Base-by-base conservation (phyloP, 257 asterid genomes). In the Cynanchum wilfordii region DNA sequence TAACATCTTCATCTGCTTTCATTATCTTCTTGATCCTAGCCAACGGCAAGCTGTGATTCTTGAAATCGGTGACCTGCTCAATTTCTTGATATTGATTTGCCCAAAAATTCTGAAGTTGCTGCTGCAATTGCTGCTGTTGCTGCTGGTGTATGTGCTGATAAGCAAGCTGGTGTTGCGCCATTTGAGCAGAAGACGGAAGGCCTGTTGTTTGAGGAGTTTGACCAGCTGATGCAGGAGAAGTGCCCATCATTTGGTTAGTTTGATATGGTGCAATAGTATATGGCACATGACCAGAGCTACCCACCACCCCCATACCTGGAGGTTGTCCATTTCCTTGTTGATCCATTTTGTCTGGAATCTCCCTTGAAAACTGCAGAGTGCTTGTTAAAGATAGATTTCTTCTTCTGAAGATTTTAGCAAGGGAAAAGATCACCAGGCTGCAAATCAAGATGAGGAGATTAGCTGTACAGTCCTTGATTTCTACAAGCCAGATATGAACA, bases 131-230 rank as follows among this genome's bases (percentile, higher is more conserved):
- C 70, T 94, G 96, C 5, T 91, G 98, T 71, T 93, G 96, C 80
- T 91, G 96, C 73, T 94, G 97, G 68, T 91, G 98, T 44, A 91
- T 89, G 86, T 94, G 98, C 81, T 94, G 98, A 80, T 94, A 91
- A 11, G 98, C 97, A 16, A 91, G 96, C 60, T 89, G 98, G 78
- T 89, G 98, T 71, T 87, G 97, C 0, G 92, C 88, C 89, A 93
- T 79, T 80, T 93, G 98, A 72, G 93, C 86, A 44, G 93, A 90
- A 56, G 97, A 79, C 8, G 96, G 80, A 59, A 87, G 85, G 66
- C 88, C 89, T 20, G 85, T 89, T n/a, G 96, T 66, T 80, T 87
- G 98, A 66, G 98, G 85, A 66, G 93, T 77, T 79, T 89, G 98
- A 66, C 86, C 89, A 33, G 83, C 87, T 24, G 91, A 81, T 57